phyloP scores from a whole-genome alignment of 1,284 basidiomycete species.

The Volvariella surrecta region DNA sequence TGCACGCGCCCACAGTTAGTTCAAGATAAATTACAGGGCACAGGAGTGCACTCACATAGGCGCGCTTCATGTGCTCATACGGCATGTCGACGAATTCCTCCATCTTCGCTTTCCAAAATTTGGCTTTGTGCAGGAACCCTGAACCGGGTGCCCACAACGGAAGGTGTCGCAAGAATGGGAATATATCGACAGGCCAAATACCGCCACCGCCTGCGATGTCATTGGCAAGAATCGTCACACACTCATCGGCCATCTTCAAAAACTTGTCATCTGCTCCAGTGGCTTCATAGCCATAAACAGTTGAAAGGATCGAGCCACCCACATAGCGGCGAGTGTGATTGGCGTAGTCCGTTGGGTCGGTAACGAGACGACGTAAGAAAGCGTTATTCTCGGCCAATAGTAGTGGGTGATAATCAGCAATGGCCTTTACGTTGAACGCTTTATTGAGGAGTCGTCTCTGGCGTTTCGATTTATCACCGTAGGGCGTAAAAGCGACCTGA shows the following conservation, averaged over 20 bases:
- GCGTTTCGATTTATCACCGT: slow-evolving; percentile 52
- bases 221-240: slow-evolving; percentile 49
- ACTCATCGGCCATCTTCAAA: slow-evolving; percentile 51
- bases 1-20: background rate
- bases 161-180: slow-evolving; percentile 31
- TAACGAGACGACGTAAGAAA: slow-evolving; percentile 39
- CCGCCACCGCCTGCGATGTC: slow-evolving; percentile 54
- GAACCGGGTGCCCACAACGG: slow-evolving; percentile 23
- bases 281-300: slow-evolving; percentile 59
- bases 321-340: slow-evolving; percentile 44
- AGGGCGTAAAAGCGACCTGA: slow-evolving; percentile 59
- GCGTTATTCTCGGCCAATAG: slow-evolving; percentile 43
- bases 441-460: slow-evolving; percentile 58
- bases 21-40: slow-evolving; percentile 1
- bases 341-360: slow-evolving; percentile 30
- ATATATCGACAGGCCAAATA: slow-evolving; percentile 62
- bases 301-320: slow-evolving; percentile 50
- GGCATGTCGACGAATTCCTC: slow-evolving; percentile 60
- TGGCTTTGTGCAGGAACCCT: slow-evolving; percentile 45
- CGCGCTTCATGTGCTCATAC: slow-evolving; percentile 47
- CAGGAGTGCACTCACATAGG: slow-evolving; percentile 34
- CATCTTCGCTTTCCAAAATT: slow-evolving; percentile 56
- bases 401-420: slow-evolving; percentile 50
- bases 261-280: slow-evolving; percentile 44
- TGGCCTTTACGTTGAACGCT: slow-evolving; percentile 43